These are phyloP conservation scores for Pseudonitzschia multistriata DNA, from an alignment of 108 stramenopile genomes.

Conservation along the genomic window DNA sequence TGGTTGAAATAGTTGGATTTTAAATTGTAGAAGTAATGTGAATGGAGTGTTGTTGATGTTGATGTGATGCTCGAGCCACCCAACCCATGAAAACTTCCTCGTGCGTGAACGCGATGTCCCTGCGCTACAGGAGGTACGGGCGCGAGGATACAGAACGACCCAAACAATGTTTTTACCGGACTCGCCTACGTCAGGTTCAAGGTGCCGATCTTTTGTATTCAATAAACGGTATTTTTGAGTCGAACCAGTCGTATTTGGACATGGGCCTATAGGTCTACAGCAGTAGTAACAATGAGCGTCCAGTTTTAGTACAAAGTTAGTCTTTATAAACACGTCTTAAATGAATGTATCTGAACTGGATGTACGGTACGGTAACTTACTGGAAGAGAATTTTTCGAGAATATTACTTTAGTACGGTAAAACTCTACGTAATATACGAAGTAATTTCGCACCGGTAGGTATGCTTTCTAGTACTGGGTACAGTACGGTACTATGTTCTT, in stretches of 20 bases:
- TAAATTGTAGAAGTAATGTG: not conserved
- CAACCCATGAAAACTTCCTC: not conserved
- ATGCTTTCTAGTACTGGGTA: too few species aligned
- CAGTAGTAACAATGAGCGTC: too few species aligned
- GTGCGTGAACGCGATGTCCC: not conserved
- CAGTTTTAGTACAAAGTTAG: too few species aligned
- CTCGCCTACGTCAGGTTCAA: conserved; percentile 4
- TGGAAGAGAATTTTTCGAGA: too few species aligned
- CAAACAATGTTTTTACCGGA: not conserved
- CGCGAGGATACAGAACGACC: not conserved
- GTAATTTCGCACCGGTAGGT: too few species aligned
- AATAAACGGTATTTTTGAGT: not conserved
- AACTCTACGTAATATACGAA: too few species aligned
- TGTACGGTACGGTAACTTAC: too few species aligned
- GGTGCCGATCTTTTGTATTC: conserved; percentile 15
- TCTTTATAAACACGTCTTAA: too few species aligned
- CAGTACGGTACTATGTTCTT: too few species aligned
- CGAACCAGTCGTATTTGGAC: conserved; percentile 8
- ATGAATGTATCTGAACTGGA: too few species aligned
- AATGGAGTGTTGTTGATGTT: not conserved
- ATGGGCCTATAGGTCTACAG: too few species aligned
- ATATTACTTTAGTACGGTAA: too few species aligned
- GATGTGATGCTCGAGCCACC: not conserved
- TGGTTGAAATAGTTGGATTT: conserved; percentile 31
- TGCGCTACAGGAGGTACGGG: not conserved